A percentile compares a stretch with the other conserved stretches of the same genome.
These are phyloP conservation scores for Parvularia atlantis DNA, from an alignment of 78 protist species.

Conservation along the genomic window DNA sequence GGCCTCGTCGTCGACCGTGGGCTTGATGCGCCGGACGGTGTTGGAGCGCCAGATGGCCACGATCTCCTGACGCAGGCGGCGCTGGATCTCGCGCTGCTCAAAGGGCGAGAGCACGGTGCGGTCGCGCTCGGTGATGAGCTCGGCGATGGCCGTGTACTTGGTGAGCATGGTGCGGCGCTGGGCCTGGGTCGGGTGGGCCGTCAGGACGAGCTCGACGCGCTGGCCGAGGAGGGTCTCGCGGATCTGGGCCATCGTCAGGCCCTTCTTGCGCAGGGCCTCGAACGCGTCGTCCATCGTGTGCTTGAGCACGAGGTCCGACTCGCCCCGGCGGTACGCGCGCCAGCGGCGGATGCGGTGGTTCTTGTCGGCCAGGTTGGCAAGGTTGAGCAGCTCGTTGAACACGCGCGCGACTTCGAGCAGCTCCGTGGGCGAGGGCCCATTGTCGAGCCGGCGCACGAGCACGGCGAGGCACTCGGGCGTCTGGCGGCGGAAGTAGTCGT, in stretches of 20 bases:
- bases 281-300: conserved; percentile 1
- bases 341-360: conserved; percentile 31
- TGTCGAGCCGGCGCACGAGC: no score
- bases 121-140: conserved; percentile 10
- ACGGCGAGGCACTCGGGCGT: no score
- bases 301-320: neutral
- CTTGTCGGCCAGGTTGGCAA: conserved; percentile 42
- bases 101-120: conserved; percentile 2
- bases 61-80: conserved; percentile 15
- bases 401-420: conserved; percentile 33
- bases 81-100: conserved; percentile 18
- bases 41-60: conserved; percentile 41
- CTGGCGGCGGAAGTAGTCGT: no score
- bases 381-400: conserved; percentile 19
- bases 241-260: neutral
- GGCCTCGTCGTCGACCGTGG: conserved; percentile 55
- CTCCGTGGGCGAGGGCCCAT: no score
- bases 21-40: conserved; percentile 34
- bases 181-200: conserved; percentile 76
- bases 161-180: conserved; percentile 47
- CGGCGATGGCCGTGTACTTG: conserved; percentile 26
- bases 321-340: conserved; percentile 14
- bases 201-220: conserved; percentile 59
- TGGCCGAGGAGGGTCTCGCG: conserved; percentile 29
- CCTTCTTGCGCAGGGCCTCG: neutral